A percentile compares a stretch with the other conserved stretches of the same genome.
These are phyloP conservation scores for Candida pseudoviswanathii DNA, from an alignment of 1,139 yeast genomes.

Conservation along the genomic window DNA sequence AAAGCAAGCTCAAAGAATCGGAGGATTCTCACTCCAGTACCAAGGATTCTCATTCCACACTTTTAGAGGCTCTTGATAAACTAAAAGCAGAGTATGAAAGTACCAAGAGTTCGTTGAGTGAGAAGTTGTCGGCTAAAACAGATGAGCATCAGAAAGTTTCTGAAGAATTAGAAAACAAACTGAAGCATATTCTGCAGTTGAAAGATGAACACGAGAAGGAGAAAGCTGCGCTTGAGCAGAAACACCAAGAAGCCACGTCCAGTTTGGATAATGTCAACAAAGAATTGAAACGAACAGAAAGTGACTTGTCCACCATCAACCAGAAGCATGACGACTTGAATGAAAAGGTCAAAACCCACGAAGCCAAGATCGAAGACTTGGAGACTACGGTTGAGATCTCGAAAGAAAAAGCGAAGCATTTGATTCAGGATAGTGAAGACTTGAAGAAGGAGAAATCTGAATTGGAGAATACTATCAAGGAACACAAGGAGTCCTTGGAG, in stretches of 20 bases:
- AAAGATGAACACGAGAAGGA: constrained; percentile 10
- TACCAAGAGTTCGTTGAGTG: background rate
- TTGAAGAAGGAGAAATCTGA: constrained; percentile 8
- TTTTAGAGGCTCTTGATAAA: constrained; percentile 1
- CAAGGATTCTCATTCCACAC: background rate
- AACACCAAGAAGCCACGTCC: constrained; percentile 2
- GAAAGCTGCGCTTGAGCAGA: constrained; percentile 6
- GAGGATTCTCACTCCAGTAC: background rate
- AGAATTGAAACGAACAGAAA: constrained; percentile 2
- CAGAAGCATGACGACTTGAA: constrained; percentile 7
- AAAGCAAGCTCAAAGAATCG: constrained; percentile 9
- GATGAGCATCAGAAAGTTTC: constrained; percentile 9
- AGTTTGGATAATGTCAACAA: constrained; percentile 2
- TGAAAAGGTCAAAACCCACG: constrained; percentile 7
- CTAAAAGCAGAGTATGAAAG: constrained; percentile 5
- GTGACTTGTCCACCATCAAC: background rate
- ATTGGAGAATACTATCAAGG: constrained; percentile 5
- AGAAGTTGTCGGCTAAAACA: constrained; percentile 9
- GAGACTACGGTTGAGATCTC: constrained; percentile 11
- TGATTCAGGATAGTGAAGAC: constrained; percentile 10
- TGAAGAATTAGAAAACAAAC: constrained; percentile 10
- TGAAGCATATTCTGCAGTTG: constrained; percentile 7
- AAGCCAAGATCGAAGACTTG: constrained; percentile 10
- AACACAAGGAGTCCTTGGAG: background rate
- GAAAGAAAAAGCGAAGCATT: constrained; percentile 12